Evolutionary conservation across 768 basidiomycete genomes (phyloP).

Genomic region (Leucosporidium scottii): DNA sequence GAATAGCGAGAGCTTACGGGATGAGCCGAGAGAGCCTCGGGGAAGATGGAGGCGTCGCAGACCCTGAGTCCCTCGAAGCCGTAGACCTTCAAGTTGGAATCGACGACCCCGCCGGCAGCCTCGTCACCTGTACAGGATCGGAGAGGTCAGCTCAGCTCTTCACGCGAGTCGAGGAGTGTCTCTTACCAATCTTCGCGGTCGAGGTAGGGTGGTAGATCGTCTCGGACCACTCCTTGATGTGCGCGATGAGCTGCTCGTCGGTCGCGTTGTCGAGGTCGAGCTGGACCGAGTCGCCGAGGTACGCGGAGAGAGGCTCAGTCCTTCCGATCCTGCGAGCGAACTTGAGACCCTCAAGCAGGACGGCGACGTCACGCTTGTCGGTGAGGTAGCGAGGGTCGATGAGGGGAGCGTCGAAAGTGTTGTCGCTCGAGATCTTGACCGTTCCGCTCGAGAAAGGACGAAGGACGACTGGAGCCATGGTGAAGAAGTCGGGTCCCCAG

Average conservation of each 20-base stretch:
- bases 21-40: constrained; percentile 29
- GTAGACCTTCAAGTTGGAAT: constrained; percentile 14
- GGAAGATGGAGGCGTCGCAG: constrained; percentile 34
- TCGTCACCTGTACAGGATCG: too few species aligned
- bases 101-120: constrained; percentile 10
- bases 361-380: neutral
- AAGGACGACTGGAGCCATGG: constrained; percentile 12
- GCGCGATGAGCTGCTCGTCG: constrained; percentile 20
- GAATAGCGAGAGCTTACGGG: constrained; percentile 3
- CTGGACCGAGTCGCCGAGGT: constrained; percentile 12
- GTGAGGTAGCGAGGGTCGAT: constrained; percentile 29
- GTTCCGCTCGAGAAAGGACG: constrained; percentile 18
- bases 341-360: constrained; percentile 28
- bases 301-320: constrained; percentile 17
- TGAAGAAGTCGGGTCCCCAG: constrained; percentile 17
- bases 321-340: constrained; percentile 15
- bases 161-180: too few species aligned
- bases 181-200: constrained; percentile 24
- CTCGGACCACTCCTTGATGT: constrained; percentile 15
- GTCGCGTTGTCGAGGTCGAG: constrained; percentile 2
- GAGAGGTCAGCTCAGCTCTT: too few species aligned
- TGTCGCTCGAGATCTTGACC: constrained; percentile 16
- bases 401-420: constrained; percentile 22
- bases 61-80: constrained; percentile 23
- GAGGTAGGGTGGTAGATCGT: constrained; percentile 31